These are phyloP conservation scores for Theileria equi DNA, from an alignment of 169 alveolate genomes.

Conservation along the genomic window DNA sequence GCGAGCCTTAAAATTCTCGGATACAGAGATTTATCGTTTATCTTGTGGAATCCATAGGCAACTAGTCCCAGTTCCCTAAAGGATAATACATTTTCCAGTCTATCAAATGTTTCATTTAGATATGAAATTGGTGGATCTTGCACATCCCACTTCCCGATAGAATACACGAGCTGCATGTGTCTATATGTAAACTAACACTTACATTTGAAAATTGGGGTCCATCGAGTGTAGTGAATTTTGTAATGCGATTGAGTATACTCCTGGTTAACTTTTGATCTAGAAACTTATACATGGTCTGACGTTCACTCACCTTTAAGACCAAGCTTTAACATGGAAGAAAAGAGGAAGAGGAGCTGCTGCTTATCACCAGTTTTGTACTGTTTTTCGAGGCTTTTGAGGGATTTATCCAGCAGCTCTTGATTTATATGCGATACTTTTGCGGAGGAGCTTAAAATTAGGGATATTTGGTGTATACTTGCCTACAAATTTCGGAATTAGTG, in stretches of 20 bases:
- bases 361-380: slow-evolving; percentile 1
- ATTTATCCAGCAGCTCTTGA: not conserved
- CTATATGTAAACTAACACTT: not conserved
- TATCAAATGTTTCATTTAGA: not conserved
- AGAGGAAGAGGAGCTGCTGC: slow-evolving; percentile 37
- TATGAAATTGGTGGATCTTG: not conserved
- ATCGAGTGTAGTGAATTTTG: not conserved
- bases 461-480: slow-evolving; percentile 23
- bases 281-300: not conserved
- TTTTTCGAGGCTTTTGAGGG: not conserved
- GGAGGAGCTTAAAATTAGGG: slow-evolving; percentile 1
- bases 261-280: slow-evolving; percentile 1
- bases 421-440: slow-evolving; percentile 1
- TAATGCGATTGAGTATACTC: not conserved
- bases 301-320: slow-evolving; percentile 3
- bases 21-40: not conserved
- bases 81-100: not conserved
- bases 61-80: slow-evolving; percentile 28
- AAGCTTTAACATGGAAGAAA: slow-evolving; percentile 24
- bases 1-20: not conserved
- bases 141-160: slow-evolving; percentile 37
- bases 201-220: slow-evolving; percentile 41
- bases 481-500: not conserved
- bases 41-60: slow-evolving; percentile 28
- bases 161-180: slow-evolving; percentile 29